phyloP scores from a whole-genome alignment of 148 eudicot species.

The Fagopyrum esculentum region DNA sequence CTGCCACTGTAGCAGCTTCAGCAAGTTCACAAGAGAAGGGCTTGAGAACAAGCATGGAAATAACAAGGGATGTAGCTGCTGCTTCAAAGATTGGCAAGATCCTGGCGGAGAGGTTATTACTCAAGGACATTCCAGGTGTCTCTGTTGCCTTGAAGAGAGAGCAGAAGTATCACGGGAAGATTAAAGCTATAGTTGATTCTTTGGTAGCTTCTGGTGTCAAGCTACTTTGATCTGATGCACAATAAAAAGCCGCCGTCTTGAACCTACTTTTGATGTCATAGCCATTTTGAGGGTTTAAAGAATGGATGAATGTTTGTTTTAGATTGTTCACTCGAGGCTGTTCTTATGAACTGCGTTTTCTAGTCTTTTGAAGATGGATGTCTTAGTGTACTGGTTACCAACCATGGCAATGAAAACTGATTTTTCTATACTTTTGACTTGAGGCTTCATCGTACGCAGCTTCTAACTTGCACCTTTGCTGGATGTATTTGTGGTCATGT shows the following conservation, averaged over 20 bases:
- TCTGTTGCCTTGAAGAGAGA: constrained; percentile 58
- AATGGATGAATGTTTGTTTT: background rate
- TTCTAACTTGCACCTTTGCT: too few relatives aligned
- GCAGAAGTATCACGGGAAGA: constrained; percentile 90
- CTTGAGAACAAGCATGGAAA: constrained; percentile 53
- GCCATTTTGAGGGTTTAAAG: background rate
- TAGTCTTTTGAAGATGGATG: background rate
- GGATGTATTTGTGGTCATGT: too few relatives aligned
- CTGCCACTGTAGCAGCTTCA: constrained; percentile 76
- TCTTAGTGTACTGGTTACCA: background rate
- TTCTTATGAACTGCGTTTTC: background rate
- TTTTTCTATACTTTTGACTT: background rate
- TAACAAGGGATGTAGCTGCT: constrained; percentile 73
- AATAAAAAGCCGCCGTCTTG: constrained; percentile 3
- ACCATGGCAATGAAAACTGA: background rate
- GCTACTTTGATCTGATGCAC: constrained; percentile 30
- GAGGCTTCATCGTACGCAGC: background rate
- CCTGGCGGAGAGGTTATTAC: constrained; percentile 68
- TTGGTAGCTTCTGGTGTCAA: constrained; percentile 67
- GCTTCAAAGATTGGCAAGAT: constrained; percentile 87
- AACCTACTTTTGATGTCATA: background rate
- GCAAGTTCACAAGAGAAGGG: constrained; percentile 92
- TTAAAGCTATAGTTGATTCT: constrained; percentile 78
- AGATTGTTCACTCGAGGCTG: background rate
- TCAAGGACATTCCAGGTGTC: constrained; percentile 66